Base-by-base conservation (phyloP, 805 yeast species). In the Spathaspora hagerdaliae region DNA sequence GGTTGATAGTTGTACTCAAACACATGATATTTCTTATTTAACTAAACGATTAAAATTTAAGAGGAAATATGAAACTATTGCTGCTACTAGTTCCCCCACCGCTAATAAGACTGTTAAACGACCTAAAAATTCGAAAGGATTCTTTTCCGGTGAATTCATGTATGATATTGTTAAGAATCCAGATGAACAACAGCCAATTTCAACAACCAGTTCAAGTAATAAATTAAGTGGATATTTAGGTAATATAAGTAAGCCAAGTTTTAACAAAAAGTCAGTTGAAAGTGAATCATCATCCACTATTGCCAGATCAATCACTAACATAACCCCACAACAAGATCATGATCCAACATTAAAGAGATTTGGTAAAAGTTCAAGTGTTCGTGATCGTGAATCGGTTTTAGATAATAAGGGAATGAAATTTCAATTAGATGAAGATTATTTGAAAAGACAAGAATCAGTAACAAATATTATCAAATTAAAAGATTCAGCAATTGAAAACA, bases 1-100 rank as follows among this genome's bases (percentile, higher is more conserved):
- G 45, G 74, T 71, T 5, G 75, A 72, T 45, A 63, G 71, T 1
- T 45, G 71, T 7, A 72, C 77, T 6, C 77, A 72, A 50, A 72
- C 77, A 2, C 69, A 62, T 41, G 64, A 65, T 45, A 32, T 50
- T 31, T 56, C 59, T 38, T 67, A 55, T 31, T 55, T 71, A 36
- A 55, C 60, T 19, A 57, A 54, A 27, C 47, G 57, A 11, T 58
- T 71, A 45, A 56, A 60, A 31, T 68, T 65, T 41, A 57, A 51
- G 26, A 52, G 7, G 31, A 44, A 45, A 34, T 34, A 15, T 34
- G 46, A 38, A 12, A 31, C 36, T 24, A 19, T 15, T 27, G 12
- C 37, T 4, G n/a, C 24, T 19, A 19, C 24, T 19, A 19, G 24
- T 19, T 5, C 24, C 5, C 24, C 24, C 5, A 19, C 24, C 24